These are phyloP conservation scores for Jamesozyma piceae DNA, from an alignment of 805 yeast species.

Conservation along the genomic window DNA sequence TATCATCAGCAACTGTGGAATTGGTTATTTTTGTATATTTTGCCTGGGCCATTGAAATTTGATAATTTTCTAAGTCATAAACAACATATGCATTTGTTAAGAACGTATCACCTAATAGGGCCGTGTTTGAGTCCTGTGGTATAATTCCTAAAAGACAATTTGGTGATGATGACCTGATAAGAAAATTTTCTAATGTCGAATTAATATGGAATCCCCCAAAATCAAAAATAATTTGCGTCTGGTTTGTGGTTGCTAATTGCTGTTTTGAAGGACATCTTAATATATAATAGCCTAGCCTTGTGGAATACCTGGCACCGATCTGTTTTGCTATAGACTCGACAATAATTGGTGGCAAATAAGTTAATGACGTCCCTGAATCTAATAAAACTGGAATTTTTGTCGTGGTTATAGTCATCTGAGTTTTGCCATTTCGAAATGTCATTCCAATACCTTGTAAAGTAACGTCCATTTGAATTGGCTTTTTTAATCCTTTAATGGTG, in stretches of 20 bases:
- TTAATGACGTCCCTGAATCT: constrained; percentile 48
- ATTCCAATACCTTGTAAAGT: constrained; percentile 27
- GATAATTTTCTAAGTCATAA: constrained; percentile 50
- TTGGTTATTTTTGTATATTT: constrained; percentile 2
- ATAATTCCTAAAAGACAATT: constrained; percentile 39
- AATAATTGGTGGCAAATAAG: constrained; percentile 38
- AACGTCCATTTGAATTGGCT: constrained; percentile 19
- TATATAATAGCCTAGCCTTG: constrained; percentile 36
- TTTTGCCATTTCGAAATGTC: constrained; percentile 1
- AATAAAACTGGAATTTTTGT: constrained; percentile 34
- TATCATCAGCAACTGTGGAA: background rate
- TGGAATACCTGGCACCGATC: constrained; percentile 38
- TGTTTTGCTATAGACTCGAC: constrained; percentile 24
- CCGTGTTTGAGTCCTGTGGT: constrained; percentile 16
- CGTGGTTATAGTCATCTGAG: constrained; percentile 18
- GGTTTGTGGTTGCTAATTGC: constrained; percentile 5
- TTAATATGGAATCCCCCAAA: constrained; percentile 51
- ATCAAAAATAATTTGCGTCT: constrained; percentile 35
- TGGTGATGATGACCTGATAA: constrained; percentile 12
- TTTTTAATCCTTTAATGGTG: constrained; percentile 11
- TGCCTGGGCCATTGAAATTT: constrained; percentile 50
- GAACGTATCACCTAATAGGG: constrained; percentile 48
- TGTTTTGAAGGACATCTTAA: constrained; percentile 33
- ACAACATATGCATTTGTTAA: constrained; percentile 53
- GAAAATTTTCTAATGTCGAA: constrained; percentile 37